Conservation (phyloP, 1,139 yeast genomes). For the Candida pseudoviswanathii region DNA sequence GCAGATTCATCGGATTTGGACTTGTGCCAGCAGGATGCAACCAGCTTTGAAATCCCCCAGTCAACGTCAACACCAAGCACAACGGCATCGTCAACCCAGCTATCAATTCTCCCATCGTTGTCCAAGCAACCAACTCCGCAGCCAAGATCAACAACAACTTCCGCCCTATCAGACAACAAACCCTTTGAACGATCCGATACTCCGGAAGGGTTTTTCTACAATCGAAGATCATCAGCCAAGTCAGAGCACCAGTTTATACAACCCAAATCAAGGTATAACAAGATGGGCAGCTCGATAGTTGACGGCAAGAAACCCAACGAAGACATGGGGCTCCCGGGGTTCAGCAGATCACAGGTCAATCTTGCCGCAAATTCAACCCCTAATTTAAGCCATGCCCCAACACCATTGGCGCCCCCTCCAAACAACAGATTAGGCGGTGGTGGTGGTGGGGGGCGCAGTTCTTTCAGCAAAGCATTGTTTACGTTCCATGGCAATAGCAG, state of each 20-base stretch:
- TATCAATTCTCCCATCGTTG: slow-evolving; percentile 25
- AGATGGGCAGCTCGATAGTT: slow-evolving; percentile 39
- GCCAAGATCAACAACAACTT: slow-evolving; percentile 9
- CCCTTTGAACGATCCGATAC: slow-evolving; percentile 15
- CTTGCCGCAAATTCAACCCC: slow-evolving; percentile 19
- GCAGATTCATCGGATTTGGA: slow-evolving; percentile 24
- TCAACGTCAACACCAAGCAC: slow-evolving; percentile 8
- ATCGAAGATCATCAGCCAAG: slow-evolving; percentile 9
- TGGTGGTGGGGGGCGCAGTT: slow-evolving; percentile 19
- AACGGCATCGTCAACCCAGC: slow-evolving; percentile 12
- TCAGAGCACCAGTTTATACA: slow-evolving; percentile 34
- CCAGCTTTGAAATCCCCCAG: slow-evolving; percentile 8
- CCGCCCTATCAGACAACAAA: slow-evolving; percentile 6
- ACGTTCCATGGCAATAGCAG: slow-evolving; percentile 32
- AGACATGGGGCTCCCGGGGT: slow-evolving; percentile 40
- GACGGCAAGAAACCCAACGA: slow-evolving; percentile 36
- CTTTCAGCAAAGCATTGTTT: slow-evolving; percentile 21
- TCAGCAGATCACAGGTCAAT: slow-evolving; percentile 34
- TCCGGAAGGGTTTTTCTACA: slow-evolving; percentile 35
- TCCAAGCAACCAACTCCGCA: slow-evolving; percentile 16
- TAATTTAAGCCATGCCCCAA: slow-evolving; percentile 19
- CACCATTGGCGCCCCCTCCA: slow-evolving; percentile 16
- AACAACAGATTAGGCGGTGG: slow-evolving; percentile 8
- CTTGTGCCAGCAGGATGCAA: slow-evolving; percentile 11
- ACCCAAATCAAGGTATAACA: slow-evolving; percentile 41